Percentiles rank a stretch among this genome's conserved stretches.
These are phyloP conservation scores for Lyophyllum atratum DNA, from an alignment of 768 basidiomycete species.

Conservation along the genomic window DNA sequence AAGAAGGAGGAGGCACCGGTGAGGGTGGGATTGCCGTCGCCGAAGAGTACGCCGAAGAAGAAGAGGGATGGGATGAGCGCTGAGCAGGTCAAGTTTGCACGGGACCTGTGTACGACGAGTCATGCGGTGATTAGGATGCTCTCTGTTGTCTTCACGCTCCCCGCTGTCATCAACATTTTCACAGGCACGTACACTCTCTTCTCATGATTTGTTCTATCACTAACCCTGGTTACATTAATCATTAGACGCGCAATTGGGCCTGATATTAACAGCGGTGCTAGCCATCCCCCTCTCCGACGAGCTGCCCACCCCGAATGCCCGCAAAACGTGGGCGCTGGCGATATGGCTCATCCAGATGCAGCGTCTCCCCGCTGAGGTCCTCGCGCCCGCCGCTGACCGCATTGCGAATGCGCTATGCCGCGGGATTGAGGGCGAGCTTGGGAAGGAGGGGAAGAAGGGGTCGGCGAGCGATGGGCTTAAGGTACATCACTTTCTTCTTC, in stretches of 20 bases:
- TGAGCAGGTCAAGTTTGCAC: conserved; percentile 75
- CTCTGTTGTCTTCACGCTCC: conserved; percentile 57
- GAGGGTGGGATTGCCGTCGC: conserved; percentile 58
- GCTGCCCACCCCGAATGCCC: conserved; percentile 79
- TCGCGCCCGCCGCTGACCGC: conserved; percentile 62
- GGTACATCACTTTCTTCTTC: conserved; percentile 39
- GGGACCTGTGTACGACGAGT: conserved; percentile 74
- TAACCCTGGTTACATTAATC: neutral
- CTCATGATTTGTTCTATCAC: conserved; percentile 13
- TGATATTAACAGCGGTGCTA: conserved; percentile 63
- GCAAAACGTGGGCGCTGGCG: conserved; percentile 82
- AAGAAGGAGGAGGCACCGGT: conserved; percentile 27
- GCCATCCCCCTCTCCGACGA: conserved; percentile 70
- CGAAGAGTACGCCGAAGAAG: conserved; percentile 61
- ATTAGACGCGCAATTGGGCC: conserved; percentile 58
- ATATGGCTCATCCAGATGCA: conserved; percentile 76
- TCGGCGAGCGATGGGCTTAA: conserved; percentile 77
- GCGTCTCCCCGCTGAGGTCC: conserved; percentile 62
- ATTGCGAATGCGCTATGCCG: conserved; percentile 74
- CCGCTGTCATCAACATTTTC: conserved; percentile 62
- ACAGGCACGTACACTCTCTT: conserved; percentile 44
- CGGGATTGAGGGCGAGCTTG: conserved; percentile 81
- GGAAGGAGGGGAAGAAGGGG: conserved; percentile 89
- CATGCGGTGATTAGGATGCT: conserved; percentile 74
- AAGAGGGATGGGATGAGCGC: conserved; percentile 74